Evolutionary conservation across 1,284 basidiomycete genomes (phyloP).

Genomic region (Puccinia polysora): DNA sequence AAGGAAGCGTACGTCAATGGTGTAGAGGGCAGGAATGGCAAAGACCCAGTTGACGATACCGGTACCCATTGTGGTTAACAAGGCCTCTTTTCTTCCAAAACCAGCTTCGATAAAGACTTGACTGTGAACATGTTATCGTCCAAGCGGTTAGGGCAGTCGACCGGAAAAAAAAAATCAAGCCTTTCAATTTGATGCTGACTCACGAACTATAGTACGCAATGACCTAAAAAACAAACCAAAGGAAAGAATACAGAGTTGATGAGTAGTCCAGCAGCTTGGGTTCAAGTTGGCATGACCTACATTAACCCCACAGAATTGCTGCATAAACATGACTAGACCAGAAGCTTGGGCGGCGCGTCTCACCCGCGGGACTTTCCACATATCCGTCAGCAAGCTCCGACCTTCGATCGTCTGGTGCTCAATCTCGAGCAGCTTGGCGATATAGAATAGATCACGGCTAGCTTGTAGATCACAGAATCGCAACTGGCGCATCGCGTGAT

Average conservation of each 20-base stretch:
- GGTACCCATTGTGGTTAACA: conserved; percentile 64
- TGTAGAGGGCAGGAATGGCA: conserved; percentile 55
- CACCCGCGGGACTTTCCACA: conserved; percentile 69
- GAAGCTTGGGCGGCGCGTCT: conserved; percentile 68
- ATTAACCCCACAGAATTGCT: conserved; percentile 42
- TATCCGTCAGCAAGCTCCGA: conserved; percentile 58
- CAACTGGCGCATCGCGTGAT: conserved; percentile 12
- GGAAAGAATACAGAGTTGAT: conserved; percentile 50
- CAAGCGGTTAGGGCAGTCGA: no score
- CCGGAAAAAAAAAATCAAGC: no score
- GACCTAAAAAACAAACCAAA: conserved; percentile 54
- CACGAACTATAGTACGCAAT: conserved; percentile 58
- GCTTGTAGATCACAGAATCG: conserved; percentile 35
- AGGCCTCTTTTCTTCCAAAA: conserved; percentile 57
- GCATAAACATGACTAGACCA: conserved; percentile 53
- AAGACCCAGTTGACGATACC: conserved; percentile 61
- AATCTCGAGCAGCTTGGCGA: conserved; percentile 64
- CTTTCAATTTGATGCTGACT: background rate
- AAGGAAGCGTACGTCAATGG: conserved; percentile 55
- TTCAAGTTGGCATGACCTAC: conserved; percentile 50
- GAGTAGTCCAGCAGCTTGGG: conserved; percentile 45
- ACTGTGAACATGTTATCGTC: background rate
- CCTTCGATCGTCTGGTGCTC: conserved; percentile 60
- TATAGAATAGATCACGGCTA: conserved; percentile 59
- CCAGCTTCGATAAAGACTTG: conserved; percentile 62